Conservation (phyloP, 371 early-diverging fungal genomes). For the Haplosporangium sp. region DNA sequence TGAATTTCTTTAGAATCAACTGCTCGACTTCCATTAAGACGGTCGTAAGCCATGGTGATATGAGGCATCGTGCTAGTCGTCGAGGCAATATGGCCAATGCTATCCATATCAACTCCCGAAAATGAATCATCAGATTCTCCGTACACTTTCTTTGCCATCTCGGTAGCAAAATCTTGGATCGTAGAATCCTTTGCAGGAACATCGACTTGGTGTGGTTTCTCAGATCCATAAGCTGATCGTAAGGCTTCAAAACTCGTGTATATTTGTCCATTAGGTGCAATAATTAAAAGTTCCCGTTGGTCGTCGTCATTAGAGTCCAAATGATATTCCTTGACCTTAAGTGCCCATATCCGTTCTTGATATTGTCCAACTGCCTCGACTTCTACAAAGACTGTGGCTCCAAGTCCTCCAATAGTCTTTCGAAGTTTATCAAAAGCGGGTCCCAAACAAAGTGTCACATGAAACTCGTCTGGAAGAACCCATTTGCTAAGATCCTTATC, state of each 20-base stretch:
- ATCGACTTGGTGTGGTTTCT: background rate
- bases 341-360: slow-evolving; percentile 39
- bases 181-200: background rate
- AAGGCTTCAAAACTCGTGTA: slow-evolving; percentile 22
- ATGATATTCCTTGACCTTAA: slow-evolving; percentile 43
- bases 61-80: slow-evolving; percentile 10
- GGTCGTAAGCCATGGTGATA: slow-evolving; percentile 50
- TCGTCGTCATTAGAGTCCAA: background rate
- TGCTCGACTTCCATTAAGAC: slow-evolving; percentile 31
- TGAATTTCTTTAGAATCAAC: slow-evolving; percentile 29
- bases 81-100: slow-evolving; percentile 23
- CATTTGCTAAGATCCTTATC: slow-evolving; percentile 26
- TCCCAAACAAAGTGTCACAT: slow-evolving; percentile 42
- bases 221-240: slow-evolving; percentile 4
- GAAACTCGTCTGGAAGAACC: slow-evolving; percentile 46
- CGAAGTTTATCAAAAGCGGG: slow-evolving; percentile 5
- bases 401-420: slow-evolving; percentile 31
- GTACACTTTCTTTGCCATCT: background rate
- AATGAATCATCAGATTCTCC: background rate
- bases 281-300: slow-evolving; percentile 11
- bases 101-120: slow-evolving; percentile 16
- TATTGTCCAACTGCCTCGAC: slow-evolving; percentile 29
- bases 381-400: slow-evolving; percentile 45
- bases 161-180: background rate
- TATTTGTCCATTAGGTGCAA: slow-evolving; percentile 34